A percentile compares a stretch with the other conserved stretches of the same genome.
phyloP scores from a whole-genome alignment of 441 rosid species.

The Erodium texanum region DNA sequence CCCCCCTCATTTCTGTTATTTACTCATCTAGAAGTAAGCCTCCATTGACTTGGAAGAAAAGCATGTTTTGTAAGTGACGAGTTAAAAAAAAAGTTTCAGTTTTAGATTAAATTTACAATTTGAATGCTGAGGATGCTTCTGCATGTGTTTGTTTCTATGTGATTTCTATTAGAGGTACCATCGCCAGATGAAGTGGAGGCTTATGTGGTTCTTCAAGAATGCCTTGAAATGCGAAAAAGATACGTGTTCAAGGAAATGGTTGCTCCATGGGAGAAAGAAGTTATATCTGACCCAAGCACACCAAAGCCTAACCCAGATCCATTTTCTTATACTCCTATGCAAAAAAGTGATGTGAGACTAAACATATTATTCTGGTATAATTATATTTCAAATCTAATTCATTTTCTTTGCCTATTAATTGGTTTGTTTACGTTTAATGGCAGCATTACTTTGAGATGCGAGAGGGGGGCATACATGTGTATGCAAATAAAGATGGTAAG shows the following conservation, averaged over 20 bases:
- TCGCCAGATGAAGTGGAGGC: conserved; percentile 75
- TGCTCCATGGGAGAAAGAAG: conserved; percentile 97
- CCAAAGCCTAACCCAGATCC: conserved; percentile 91
- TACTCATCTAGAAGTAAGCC: neutral
- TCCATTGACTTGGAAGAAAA: neutral
- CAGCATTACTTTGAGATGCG: conserved; percentile 95
- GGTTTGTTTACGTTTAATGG: conserved; percentile 16
- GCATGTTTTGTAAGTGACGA: neutral
- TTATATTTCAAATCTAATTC: neutral
- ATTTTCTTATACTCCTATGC: conserved; percentile 62
- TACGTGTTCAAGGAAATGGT: conserved; percentile 72
- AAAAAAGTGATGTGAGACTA: conserved; percentile 64
- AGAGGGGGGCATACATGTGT: conserved; percentile 93
- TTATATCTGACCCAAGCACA: conserved; percentile 89
- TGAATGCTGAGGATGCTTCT: neutral
- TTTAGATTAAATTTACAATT: neutral
- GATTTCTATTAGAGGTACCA: conserved; percentile 55
- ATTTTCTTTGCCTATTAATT: conserved; percentile 10
- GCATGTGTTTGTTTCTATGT: neutral
- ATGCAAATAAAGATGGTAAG: conserved; percentile 64
- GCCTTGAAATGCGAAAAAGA: conserved; percentile 78
- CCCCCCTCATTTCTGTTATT: neutral
- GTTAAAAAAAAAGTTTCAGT: neutral
- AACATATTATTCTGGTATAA: conserved; percentile 1
- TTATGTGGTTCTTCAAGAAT: conserved; percentile 74